Evolutionary conservation across 495 filamentous ascomycete genomes (phyloP).

Genomic region (Xylaria sp.): DNA sequence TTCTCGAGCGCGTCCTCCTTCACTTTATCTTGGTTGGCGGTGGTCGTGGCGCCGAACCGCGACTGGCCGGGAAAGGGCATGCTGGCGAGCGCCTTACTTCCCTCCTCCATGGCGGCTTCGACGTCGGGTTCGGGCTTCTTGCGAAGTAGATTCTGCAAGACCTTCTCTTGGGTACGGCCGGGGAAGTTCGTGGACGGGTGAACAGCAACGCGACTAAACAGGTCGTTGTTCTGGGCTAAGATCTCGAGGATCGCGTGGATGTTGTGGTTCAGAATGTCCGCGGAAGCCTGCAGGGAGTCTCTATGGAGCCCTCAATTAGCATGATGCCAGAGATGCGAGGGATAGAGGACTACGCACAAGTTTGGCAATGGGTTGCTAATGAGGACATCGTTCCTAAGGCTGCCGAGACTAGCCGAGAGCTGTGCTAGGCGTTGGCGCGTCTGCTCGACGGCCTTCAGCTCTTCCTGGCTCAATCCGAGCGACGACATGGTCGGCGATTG

Average conservation of each 20-base stretch:
- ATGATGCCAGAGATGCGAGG: neutral
- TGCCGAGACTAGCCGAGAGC: conserved; percentile 69
- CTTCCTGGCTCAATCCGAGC: conserved; percentile 58
- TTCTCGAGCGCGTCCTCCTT: conserved; percentile 49
- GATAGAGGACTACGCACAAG: conserved; percentile 32
- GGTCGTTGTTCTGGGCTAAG: conserved; percentile 62
- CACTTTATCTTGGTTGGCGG: conserved; percentile 22
- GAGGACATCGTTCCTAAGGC: conserved; percentile 55
- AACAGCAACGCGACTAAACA: conserved; percentile 67
- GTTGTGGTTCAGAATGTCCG: conserved; percentile 69
- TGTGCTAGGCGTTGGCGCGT: conserved; percentile 74
- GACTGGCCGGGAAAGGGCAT: neutral
- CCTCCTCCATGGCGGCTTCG: conserved; percentile 73
- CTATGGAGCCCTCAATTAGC: conserved; percentile 45
- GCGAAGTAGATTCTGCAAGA: conserved; percentile 70
- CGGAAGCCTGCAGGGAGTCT: conserved; percentile 72
- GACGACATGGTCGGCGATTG: conserved; percentile 50
- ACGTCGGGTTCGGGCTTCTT: conserved; percentile 82
- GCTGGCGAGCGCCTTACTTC: conserved; percentile 49
- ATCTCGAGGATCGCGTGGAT: conserved; percentile 65
- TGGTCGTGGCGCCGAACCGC: neutral
- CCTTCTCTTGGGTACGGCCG: conserved; percentile 67
- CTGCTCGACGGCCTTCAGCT: conserved; percentile 76
- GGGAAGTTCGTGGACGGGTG: conserved; percentile 82
- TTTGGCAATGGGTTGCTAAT: conserved; percentile 47